Evolutionary conservation across 352 stramenopile species (phyloP).

Genomic region (Globisporangium megalacanthum): DNA sequence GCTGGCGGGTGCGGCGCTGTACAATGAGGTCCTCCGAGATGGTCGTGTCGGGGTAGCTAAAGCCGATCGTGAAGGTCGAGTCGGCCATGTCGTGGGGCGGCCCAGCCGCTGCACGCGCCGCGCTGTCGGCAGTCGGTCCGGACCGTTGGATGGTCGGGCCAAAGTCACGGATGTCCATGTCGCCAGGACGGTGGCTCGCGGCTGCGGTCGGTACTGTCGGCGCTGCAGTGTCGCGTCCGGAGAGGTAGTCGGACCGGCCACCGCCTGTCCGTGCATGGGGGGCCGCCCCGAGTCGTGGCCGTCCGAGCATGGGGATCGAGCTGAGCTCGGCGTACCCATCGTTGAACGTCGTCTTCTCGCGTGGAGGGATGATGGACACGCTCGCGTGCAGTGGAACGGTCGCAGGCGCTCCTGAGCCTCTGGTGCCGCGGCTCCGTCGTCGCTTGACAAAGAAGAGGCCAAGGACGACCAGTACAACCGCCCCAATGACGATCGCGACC

Average conservation of each 20-base stretch:
- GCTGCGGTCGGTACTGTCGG: neutral
- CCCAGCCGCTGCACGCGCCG: neutral
- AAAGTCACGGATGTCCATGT: constrained; percentile 30
- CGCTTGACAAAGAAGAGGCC: constrained; percentile 2
- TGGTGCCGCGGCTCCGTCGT: neutral
- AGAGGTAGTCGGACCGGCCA: constrained; percentile 8
- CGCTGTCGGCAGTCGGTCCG: constrained; percentile 9
- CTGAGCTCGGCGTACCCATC: constrained; percentile 8
- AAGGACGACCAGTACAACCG: constrained; percentile 4
- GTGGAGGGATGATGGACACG: neutral
- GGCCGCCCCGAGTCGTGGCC: constrained; percentile 4
- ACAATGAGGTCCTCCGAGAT: neutral
- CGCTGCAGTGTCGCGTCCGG: constrained; percentile 1
- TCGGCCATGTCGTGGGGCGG: constrained; percentile 18
- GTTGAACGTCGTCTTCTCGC: constrained; percentile 14
- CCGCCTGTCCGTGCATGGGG: neutral
- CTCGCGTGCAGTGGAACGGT: neutral
- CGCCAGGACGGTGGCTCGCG: neutral
- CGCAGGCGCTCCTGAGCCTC: neutral
- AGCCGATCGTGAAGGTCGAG: constrained; percentile 31
- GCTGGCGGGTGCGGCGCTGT: neutral
- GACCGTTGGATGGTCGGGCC: constrained; percentile 14
- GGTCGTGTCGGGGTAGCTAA: constrained; percentile 18
- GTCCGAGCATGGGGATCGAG: neutral
- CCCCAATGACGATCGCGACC: constrained; percentile 5